phyloP scores from a whole-genome alignment of 106 monocot species.

The Triglochin maritima region DNA sequence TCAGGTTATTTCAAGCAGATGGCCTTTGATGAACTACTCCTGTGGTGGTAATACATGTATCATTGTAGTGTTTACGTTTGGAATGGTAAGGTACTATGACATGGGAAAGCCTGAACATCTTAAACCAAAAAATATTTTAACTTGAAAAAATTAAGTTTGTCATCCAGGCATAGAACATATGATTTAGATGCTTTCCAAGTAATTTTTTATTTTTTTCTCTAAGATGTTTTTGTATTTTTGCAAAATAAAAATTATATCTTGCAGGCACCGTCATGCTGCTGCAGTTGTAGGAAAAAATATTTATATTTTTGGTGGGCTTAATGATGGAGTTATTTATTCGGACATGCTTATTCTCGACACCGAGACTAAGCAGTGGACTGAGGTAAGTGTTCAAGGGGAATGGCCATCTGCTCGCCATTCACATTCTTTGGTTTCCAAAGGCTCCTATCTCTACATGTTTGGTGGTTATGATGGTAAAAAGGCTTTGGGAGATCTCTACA shows the following conservation, averaged over 20 bases:
- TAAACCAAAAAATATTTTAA: too few relatives aligned
- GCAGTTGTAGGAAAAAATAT: constrained; percentile 58
- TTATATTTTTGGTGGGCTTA: constrained; percentile 89
- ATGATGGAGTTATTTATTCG: constrained; percentile 57
- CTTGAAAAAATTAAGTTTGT: too few relatives aligned
- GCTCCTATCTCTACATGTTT: constrained; percentile 55
- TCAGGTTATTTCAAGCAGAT: too few relatives aligned
- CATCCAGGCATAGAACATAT: too few relatives aligned
- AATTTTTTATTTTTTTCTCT: not conserved
- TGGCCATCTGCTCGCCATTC: constrained; percentile 88
- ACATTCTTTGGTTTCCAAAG: constrained; percentile 58
- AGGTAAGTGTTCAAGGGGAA: constrained; percentile 37
- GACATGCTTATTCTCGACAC: constrained; percentile 64
- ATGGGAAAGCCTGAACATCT: too few relatives aligned
- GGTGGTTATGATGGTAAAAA: constrained; percentile 79
- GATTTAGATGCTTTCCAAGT: too few relatives aligned
- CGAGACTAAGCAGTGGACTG: constrained; percentile 45
- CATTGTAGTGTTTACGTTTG: too few relatives aligned
- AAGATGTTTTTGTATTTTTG: not conserved
- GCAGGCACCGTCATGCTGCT: constrained; percentile 94
- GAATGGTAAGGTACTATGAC: too few relatives aligned
- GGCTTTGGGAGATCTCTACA: constrained; percentile 66
- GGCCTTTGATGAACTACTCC: too few relatives aligned
- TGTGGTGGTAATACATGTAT: too few relatives aligned
- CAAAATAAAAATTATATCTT: not conserved